Evolutionary conservation across 805 yeast genomes (phyloP).

Genomic region (Schwanniomyces occidentalis): DNA sequence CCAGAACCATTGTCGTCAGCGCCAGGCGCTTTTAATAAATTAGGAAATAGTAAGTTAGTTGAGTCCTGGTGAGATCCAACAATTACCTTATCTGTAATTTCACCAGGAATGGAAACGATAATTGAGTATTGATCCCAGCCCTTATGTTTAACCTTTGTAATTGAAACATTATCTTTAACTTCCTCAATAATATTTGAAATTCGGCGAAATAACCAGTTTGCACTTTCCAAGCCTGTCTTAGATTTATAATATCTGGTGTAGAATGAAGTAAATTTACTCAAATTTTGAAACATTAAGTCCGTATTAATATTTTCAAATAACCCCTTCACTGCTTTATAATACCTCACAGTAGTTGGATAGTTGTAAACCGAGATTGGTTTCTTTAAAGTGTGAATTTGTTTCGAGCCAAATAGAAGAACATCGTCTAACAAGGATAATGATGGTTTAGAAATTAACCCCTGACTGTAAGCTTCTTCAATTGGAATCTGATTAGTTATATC

Average conservation of each 20-base stretch:
- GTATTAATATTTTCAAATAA: slow-evolving; percentile 47
- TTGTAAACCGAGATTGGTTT: slow-evolving; percentile 34
- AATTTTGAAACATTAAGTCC: slow-evolving; percentile 48
- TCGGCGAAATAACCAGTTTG: slow-evolving; percentile 63
- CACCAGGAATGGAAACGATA: slow-evolving; percentile 63
- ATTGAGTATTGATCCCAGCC: slow-evolving; percentile 80
- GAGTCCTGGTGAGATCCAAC: slow-evolving; percentile 93
- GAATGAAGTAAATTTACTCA: slow-evolving; percentile 67
- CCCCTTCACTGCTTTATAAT: slow-evolving; percentile 38
- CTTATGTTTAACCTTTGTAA: slow-evolving; percentile 57
- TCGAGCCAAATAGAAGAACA: slow-evolving; percentile 20
- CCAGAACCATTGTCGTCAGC: slow-evolving; percentile 97
- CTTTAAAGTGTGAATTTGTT: slow-evolving; percentile 25
- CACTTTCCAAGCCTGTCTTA: slow-evolving; percentile 65
- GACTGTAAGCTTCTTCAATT: slow-evolving; percentile 32
- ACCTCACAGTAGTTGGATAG: slow-evolving; percentile 52
- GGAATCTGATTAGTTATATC: slow-evolving; percentile 60
- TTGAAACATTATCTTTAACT: slow-evolving; percentile 25
- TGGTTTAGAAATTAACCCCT: slow-evolving; percentile 22
- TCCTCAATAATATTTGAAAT: slow-evolving; percentile 41
- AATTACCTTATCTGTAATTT: slow-evolving; percentile 53
- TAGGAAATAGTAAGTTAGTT: slow-evolving; percentile 70
- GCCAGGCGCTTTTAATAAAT: slow-evolving; percentile 76
- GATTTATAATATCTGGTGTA: slow-evolving; percentile 77
- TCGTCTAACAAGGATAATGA: slow-evolving; percentile 10